Evolutionary conservation across 2,329 filamentous ascomycete genomes (phyloP), one percentile per base, ranked within the genome.

Genomic region (Penicillium freii): DNA sequence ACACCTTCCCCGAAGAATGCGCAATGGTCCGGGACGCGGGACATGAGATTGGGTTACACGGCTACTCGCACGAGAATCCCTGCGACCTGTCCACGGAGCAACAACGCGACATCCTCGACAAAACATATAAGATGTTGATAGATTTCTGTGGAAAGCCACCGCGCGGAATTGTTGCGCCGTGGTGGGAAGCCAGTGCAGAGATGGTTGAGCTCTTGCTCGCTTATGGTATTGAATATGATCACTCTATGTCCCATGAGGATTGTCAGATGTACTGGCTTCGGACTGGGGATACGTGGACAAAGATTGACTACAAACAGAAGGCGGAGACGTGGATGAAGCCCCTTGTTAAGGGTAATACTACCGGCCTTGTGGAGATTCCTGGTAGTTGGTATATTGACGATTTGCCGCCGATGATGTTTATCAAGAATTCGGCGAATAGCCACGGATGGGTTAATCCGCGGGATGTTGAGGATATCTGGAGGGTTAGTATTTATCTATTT

Each of bases 81-180:
- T 80, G 79, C 0, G 84, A 87, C 51, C 90, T 91, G 87, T 88
- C 81, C 0, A 71, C 90, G 1, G 87, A 92, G 68, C 89, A 92
- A 74, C 89, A 92, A 71, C 82, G 82, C 7, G 87, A 90, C 59
- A 86, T 92, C 5, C 80, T 93, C 13, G 88, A 91, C 68, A 90
- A 92, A 75, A 90, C 88, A 5, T 91, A 86, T 71, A 81, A 81
- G 17, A 80, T 91, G 75, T 79, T 92, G 46, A 90, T 86, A 0
- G 85, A 90, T 0, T 92, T 93, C 71, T 82, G 82, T 51, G 86
- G 88, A 7, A 91, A 91, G 73, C 87, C 88, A 0, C 89, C 89
- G 0, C 78, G 87, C 1, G 89, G 89, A 1, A 87, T 82, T 44
- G 88, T 91, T 0, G 89, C 88, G 0, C 89, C 89, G 0, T 92